Conservation (phyloP, 2,329 filamentous ascomycete species). For the Colletotrichum lini region DNA sequence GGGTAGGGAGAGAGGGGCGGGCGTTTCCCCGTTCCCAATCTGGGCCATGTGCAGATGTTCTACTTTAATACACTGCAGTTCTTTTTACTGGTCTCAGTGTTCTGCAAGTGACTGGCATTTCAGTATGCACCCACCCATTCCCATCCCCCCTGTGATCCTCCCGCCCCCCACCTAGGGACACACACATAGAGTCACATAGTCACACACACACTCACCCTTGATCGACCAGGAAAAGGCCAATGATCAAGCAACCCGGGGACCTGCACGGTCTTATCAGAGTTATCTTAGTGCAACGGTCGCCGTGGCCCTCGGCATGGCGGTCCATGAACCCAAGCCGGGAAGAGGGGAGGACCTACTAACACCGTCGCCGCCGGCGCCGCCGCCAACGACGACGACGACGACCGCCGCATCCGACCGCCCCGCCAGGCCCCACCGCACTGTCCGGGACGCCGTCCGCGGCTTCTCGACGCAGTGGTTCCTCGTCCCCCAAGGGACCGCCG, state of each 20-base stretch:
- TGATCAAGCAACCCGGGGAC: background rate
- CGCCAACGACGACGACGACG: background rate
- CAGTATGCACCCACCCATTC: background rate
- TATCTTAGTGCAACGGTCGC: background rate
- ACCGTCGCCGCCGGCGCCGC: background rate
- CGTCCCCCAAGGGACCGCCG: conserved; percentile 55
- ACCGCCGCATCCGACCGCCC: background rate
- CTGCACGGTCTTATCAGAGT: conserved; percentile 5
- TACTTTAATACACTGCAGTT: background rate
- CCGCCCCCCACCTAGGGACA: background rate
- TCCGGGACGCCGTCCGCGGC: conserved; percentile 47
- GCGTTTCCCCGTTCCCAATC: background rate
- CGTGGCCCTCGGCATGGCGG: no score
- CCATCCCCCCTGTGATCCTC: background rate
- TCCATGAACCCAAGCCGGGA: no score
- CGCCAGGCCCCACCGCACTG: no score
- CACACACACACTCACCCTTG: no score
- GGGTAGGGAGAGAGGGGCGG: no score
- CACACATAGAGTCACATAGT: background rate
- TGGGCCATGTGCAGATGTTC: background rate
- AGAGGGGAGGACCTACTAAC: no score
- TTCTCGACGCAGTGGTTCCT: conserved; percentile 56
- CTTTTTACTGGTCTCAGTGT: no score
- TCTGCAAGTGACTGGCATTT: background rate
- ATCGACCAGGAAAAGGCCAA: no score